A percentile compares a stretch with the other conserved stretches of the same genome.
phyloP scores from a whole-genome alignment of 1,139 yeast species.

The Meyerozyma athensensis region DNA sequence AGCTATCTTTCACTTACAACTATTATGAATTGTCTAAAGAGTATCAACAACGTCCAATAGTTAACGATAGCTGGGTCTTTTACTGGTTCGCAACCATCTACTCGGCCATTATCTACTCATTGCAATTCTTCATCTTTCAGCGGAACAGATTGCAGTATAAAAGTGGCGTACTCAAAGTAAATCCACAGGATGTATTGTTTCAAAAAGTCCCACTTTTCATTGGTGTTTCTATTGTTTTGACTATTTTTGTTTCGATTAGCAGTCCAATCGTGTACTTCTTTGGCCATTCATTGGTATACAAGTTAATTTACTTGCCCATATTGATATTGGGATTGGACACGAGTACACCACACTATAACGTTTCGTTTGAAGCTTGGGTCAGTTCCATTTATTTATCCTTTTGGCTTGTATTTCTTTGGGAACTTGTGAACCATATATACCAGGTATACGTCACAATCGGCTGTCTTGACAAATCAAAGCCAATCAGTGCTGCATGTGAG shows the following conservation, averaged over 20 bases:
- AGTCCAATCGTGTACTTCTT: constrained; percentile 47
- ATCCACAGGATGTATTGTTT: constrained; percentile 37
- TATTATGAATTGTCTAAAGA: constrained; percentile 41
- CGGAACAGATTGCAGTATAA: constrained; percentile 54
- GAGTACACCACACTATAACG: constrained; percentile 26
- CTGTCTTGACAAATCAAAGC: constrained; percentile 69
- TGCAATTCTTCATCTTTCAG: constrained; percentile 54
- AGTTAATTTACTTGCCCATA: constrained; percentile 22
- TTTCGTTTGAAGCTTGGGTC: constrained; percentile 33
- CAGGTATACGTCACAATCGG: constrained; percentile 77
- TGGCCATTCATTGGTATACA: constrained; percentile 43
- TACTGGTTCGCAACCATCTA: constrained; percentile 31
- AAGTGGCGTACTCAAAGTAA: constrained; percentile 38
- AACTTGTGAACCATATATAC: constrained; percentile 56
- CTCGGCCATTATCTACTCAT: constrained; percentile 45
- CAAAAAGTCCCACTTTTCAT: constrained; percentile 27
- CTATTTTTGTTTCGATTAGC: constrained; percentile 22
- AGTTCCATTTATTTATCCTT: constrained; percentile 36
- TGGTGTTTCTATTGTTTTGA: constrained; percentile 33
- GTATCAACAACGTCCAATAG: constrained; percentile 47
- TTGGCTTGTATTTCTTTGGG: constrained; percentile 50
- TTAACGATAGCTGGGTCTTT: constrained; percentile 61
- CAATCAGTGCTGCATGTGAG: constrained; percentile 61
- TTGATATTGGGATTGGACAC: constrained; percentile 34
- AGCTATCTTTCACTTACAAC: constrained; percentile 23